Evolutionary conservation across 1,284 basidiomycete genomes (phyloP).

Genomic region (Ganoderma lingzhi): DNA sequence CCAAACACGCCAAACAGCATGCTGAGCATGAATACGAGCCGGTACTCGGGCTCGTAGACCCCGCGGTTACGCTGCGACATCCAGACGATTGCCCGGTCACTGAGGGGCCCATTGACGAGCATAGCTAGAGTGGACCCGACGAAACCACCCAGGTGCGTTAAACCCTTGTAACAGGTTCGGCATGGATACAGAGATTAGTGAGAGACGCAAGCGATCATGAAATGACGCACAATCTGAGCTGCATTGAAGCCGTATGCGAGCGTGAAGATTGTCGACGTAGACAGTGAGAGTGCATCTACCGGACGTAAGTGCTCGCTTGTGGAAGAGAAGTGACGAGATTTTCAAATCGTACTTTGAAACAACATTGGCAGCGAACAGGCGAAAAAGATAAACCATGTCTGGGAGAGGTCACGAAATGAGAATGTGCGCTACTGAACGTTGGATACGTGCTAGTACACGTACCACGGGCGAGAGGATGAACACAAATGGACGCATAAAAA

Average conservation of each 20-base stretch:
- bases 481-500: not conserved
- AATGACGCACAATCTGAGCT: slow-evolving; percentile 40
- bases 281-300: slow-evolving; percentile 47
- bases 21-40: slow-evolving; percentile 49
- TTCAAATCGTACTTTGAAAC: slow-evolving; percentile 46
- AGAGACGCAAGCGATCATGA: no score
- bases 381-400: slow-evolving; percentile 44
- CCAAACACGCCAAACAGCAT: slow-evolving; percentile 55
- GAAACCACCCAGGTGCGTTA: slow-evolving; percentile 53
- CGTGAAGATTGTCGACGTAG: slow-evolving; percentile 53
- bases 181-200: not conserved
- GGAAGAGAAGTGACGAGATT: not conserved
- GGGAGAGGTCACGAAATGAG: not conserved
- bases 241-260: slow-evolving; percentile 49
- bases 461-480: not conserved
- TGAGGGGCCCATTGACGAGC: slow-evolving; percentile 48
- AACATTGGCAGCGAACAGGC: slow-evolving; percentile 50
- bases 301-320: slow-evolving; percentile 19
- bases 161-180: slow-evolving; percentile 32
- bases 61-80: slow-evolving; percentile 52
- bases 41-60: slow-evolving; percentile 56
- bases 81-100: slow-evolving; percentile 53
- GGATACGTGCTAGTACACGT: no score
- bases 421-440: not conserved
- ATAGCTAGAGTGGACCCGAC: slow-evolving; percentile 51